Conservation (phyloP, 768 basidiomycete genomes). For the Lactifluus piperatus region DNA sequence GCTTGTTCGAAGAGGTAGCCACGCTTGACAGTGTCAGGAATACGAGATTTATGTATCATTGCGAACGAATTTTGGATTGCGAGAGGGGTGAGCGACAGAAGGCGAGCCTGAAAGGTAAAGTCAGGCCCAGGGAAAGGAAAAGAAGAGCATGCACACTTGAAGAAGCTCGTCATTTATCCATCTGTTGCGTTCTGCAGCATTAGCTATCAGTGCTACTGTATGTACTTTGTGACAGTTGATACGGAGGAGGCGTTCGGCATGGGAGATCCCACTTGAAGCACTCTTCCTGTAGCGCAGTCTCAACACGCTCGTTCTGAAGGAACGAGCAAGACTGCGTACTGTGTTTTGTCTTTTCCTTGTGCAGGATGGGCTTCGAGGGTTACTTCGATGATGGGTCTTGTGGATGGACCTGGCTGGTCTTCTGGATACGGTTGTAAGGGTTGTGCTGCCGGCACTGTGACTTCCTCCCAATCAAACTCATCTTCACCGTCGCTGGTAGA, state of each 20-base stretch:
- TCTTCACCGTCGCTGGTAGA: slow-evolving; percentile 10
- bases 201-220: slow-evolving; percentile 69
- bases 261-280: slow-evolving; percentile 31
- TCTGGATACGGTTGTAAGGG: background rate
- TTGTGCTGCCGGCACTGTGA: slow-evolving; percentile 9
- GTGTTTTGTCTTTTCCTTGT: slow-evolving; percentile 31
- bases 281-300: slow-evolving; percentile 30
- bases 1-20: slow-evolving; percentile 85
- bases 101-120: slow-evolving; percentile 55
- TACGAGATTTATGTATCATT: slow-evolving; percentile 68
- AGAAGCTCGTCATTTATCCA: slow-evolving; percentile 80
- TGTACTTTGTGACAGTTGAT: slow-evolving; percentile 87
- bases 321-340: slow-evolving; percentile 33
- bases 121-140: slow-evolving; percentile 6
- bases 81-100: slow-evolving; percentile 81
- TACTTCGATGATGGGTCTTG: slow-evolving; percentile 54
- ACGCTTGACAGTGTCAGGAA: slow-evolving; percentile 74
- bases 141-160: slow-evolving; percentile 46
- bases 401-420: slow-evolving; percentile 22
- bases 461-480: slow-evolving; percentile 21
- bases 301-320: background rate
- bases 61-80: slow-evolving; percentile 72
- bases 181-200: slow-evolving; percentile 64
- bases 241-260: slow-evolving; percentile 63
- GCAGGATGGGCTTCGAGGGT: slow-evolving; percentile 46